Conservation (phyloP, 495 filamentous ascomycete genomes). For the Podospora tetraspora region DNA sequence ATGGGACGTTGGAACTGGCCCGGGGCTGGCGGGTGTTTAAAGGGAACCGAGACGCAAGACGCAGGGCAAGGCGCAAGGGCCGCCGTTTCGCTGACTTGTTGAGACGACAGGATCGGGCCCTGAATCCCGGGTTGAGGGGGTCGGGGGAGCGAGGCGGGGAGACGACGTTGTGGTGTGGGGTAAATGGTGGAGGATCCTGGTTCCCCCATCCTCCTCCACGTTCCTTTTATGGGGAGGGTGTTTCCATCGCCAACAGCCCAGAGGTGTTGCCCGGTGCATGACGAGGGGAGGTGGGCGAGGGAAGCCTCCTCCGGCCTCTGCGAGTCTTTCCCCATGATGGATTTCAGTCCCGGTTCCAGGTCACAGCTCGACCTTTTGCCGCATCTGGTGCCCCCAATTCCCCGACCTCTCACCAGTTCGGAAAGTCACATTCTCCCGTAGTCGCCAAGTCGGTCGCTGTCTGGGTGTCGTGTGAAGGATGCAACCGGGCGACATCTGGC, state of each 20-base stretch:
- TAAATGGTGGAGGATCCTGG: neutral
- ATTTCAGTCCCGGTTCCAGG: neutral
- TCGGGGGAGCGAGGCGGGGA: neutral
- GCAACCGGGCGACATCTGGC: neutral
- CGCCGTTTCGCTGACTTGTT: conserved; percentile 8
- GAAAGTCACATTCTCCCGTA: too few species aligned
- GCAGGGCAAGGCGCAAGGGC: conserved; percentile 3
- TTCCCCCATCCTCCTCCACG: neutral
- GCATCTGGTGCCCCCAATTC: neutral
- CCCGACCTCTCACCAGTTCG: too few species aligned
- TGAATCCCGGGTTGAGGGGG: conserved; percentile 7
- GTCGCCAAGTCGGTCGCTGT: neutral
- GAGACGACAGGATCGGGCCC: conserved; percentile 9
- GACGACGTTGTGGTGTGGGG: conserved; percentile 1
- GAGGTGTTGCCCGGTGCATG: neutral
- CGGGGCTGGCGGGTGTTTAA: neutral
- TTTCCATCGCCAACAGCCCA: neutral
- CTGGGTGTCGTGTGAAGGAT: neutral
- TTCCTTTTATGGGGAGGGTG: neutral
- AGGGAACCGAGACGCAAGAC: conserved; percentile 1
- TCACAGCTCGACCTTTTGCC: neutral
- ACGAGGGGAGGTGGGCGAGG: neutral
- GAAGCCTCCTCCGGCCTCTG: neutral
- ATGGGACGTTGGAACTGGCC: neutral
- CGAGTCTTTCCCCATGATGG: neutral